phyloP scores from a whole-genome alignment of 331 rosid genomes.

The Spiraea crenata region DNA sequence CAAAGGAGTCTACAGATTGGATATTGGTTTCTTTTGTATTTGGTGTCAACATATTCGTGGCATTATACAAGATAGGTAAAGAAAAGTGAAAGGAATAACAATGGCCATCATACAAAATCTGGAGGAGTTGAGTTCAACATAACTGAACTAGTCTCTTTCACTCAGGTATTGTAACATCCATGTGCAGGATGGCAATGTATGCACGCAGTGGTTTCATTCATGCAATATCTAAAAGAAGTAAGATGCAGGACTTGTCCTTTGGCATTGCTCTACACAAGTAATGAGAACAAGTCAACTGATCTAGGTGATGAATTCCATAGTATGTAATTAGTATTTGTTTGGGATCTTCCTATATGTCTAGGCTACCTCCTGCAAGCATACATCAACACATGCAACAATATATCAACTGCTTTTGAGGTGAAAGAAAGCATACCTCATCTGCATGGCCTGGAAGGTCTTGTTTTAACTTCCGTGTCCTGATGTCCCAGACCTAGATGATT shows the following conservation, averaged over 20 bases:
- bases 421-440: constrained; percentile 61
- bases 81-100: background rate
- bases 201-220: background rate
- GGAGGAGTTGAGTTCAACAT: background rate
- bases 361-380: background rate
- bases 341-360: background rate
- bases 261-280: background rate
- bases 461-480: constrained; percentile 69
- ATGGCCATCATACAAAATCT: background rate
- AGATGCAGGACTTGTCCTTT: background rate
- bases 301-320: background rate
- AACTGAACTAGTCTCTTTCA: background rate
- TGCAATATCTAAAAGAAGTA: background rate
- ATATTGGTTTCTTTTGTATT: background rate
- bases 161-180: background rate
- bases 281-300: background rate
- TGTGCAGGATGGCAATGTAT: background rate
- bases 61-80: background rate
- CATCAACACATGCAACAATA: background rate
- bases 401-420: background rate
- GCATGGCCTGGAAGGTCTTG: constrained; percentile 98
- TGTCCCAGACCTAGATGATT: constrained; percentile 79
- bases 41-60: background rate
- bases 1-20: background rate
- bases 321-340: background rate